Evolutionary conservation across 352 stramenopile genomes (phyloP), one percentile per base, ranked within the genome.

Genomic region (Phytophthora palmivora): DNA sequence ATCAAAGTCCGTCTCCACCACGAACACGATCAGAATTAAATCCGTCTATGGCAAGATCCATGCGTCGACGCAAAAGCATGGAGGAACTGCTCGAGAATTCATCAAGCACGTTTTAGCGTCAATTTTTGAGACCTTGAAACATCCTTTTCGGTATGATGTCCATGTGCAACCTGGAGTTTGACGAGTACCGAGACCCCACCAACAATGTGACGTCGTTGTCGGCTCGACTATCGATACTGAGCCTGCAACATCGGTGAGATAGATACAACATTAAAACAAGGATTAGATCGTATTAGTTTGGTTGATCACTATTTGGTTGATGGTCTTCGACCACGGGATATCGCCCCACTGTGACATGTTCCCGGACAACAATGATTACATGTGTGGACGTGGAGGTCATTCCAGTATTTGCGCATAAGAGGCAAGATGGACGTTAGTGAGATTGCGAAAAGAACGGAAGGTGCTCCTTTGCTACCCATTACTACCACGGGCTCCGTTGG

Each of bases 21-120:
- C 42, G 39, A 49, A 36, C 48, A 12, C 22, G 15, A n/a, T 44
- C 36, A 19, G 44, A 41, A 22, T 45, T 47, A 16, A 58, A 10
- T 19, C 21, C 12, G 15, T 18, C 38, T 15, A 54, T 26, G 34
- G 54, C 61, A 3, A 63, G 21, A 67, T 85, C 71, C 5, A 87
- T 87, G 78, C 78, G 78, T 15, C 76, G 80, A 30, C 78, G 80
- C 22, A 89, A 87, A 62, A 88, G 70, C 61, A 85, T 63, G 34
- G 83, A 75, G 30, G 67, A 87, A 3, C 32, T 74, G 8, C 33
- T 67, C 7, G 42, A 70, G 9, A 39, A 48, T 14, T 47, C 54
- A 11, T 41, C 44, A 11, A 21, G 46, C 6, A 57, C 34, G 32
- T 49, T 43, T n/a, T 65, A n/a, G 30, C 15, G 21, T 0, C 4